Evolutionary conservation across 208 protist genomes (phyloP).

Genomic region (Eutreptiella sp.): DNA sequence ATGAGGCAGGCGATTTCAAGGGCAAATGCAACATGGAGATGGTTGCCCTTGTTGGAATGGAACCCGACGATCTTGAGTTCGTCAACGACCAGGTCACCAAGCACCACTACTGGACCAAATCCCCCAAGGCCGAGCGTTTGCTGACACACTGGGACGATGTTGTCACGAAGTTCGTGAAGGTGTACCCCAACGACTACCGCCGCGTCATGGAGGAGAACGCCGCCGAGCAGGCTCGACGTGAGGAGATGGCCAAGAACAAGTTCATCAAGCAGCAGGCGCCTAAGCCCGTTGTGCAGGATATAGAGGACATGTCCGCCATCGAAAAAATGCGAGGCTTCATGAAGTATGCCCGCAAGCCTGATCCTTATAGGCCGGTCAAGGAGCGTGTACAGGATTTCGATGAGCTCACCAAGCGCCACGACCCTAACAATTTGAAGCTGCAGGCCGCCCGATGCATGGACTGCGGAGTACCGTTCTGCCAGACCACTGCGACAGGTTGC

Average conservation of each 20-base stretch:
- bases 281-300: too few relatives aligned
- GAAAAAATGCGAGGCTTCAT: constrained; percentile 55
- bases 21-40: constrained; percentile 43
- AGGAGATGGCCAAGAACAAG: constrained; percentile 5
- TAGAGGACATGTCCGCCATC: constrained; percentile 35
- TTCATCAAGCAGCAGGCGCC: too few relatives aligned
- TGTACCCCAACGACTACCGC: constrained; percentile 45
- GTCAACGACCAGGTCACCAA: constrained; percentile 33
- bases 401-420: constrained; percentile 40
- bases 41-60: too few relatives aligned
- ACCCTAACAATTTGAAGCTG: constrained; percentile 32
- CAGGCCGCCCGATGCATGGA: constrained; percentile 68
- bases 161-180: constrained; percentile 43
- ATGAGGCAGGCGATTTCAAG: constrained; percentile 26
- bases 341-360: constrained; percentile 45
- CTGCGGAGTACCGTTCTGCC: constrained; percentile 74
- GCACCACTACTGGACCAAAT: constrained; percentile 42
- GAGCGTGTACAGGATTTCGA: constrained; percentile 46
- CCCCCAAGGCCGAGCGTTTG: constrained; percentile 35
- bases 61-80: constrained; percentile 26
- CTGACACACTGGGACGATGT: constrained; percentile 42
- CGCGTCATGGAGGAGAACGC: too few relatives aligned
- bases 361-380: constrained; percentile 37
- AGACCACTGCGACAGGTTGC: constrained; percentile 50
- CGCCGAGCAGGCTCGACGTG: too few relatives aligned